A percentile compares a stretch with the other conserved stretches of the same genome.
These are phyloP conservation scores for Crithidia fasciculata DNA, from an alignment of 208 protist genomes.

Conservation along the genomic window DNA sequence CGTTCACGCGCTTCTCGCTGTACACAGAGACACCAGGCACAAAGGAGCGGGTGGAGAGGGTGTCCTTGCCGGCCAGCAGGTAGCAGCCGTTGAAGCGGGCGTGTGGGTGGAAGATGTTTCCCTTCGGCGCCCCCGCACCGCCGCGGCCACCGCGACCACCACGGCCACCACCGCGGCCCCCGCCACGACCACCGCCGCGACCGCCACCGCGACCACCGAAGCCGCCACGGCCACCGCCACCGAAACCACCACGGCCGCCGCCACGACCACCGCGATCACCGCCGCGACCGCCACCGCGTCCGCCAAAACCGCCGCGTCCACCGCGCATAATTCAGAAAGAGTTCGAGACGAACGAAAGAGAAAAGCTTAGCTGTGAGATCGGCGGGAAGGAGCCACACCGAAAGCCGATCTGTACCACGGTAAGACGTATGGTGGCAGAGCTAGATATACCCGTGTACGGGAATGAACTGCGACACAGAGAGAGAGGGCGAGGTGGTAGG, in stretches of 20 bases:
- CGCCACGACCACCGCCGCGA: slow-evolving; percentile 56
- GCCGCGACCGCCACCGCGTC: slow-evolving; percentile 50
- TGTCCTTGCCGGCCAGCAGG: slow-evolving; percentile 98
- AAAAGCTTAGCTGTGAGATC: not conserved
- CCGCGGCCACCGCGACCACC: slow-evolving; percentile 60
- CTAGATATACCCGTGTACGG: not conserved
- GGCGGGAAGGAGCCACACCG: not conserved
- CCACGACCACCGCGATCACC: slow-evolving; percentile 50
- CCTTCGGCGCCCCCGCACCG: slow-evolving; percentile 59
- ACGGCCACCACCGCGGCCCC: slow-evolving; percentile 61
- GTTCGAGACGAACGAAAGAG: slow-evolving; percentile 2
- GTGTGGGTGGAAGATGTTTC: slow-evolving; percentile 97
- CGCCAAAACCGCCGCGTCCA: slow-evolving; percentile 33
- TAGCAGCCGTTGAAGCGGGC: slow-evolving; percentile 97
- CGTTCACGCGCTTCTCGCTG: slow-evolving; percentile 99
- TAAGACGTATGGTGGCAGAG: not conserved
- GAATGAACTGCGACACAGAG: not conserved
- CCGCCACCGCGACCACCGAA: slow-evolving; percentile 54
- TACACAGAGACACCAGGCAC: slow-evolving; percentile 99
- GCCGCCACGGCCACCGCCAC: slow-evolving; percentile 48
- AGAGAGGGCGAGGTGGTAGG: too few relatives aligned
- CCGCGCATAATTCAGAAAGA: slow-evolving; percentile 26
- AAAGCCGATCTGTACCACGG: not conserved
- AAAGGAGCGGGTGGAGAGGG: slow-evolving; percentile 97
- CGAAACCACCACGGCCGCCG: slow-evolving; percentile 38